Evolutionary conservation across 176 grass and related monocot species (phyloP).

Genomic region (Oryza glumipatula): DNA sequence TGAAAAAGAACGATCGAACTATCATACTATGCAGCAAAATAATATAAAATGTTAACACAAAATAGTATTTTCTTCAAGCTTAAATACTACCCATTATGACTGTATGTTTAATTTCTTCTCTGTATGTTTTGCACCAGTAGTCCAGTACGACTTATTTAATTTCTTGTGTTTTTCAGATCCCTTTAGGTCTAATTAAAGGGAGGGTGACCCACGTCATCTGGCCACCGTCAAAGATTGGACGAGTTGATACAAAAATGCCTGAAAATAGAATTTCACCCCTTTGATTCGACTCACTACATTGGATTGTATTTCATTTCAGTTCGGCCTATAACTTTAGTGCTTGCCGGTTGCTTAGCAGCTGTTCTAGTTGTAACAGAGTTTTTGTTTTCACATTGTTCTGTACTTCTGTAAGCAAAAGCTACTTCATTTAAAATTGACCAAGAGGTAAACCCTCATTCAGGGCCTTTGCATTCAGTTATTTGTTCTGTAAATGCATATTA

Average conservation of each 20-base stretch:
- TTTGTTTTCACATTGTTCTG: constrained; percentile 1
- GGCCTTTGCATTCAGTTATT: not conserved
- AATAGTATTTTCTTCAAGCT: not conserved
- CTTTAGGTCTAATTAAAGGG: constrained; percentile 71
- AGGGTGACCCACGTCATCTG: constrained; percentile 83
- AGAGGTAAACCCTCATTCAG: not conserved
- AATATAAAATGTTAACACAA: not conserved
- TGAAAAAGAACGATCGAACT: not conserved
- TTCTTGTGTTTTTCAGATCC: constrained; percentile 62
- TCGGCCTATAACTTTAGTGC: not conserved
- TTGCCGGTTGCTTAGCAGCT: not conserved
- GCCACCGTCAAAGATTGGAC: constrained; percentile 73
- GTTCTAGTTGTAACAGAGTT: not conserved
- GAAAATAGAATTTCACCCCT: constrained; percentile 48
- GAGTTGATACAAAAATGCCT: constrained; percentile 61
- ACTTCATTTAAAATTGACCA: not conserved
- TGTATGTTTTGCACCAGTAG: constrained; percentile 1
- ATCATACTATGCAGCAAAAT: not conserved
- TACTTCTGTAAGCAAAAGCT: constrained; percentile 17
- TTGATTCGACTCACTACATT: constrained; percentile 26
- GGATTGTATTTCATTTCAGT: constrained; percentile 33
- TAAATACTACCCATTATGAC: not conserved
- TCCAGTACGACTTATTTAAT: constrained; percentile 2
- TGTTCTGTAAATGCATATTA: not conserved
- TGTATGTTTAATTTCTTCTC: not conserved